phyloP scores from a whole-genome alignment of 768 basidiomycete species.

The Phaeolepiota aurea region DNA sequence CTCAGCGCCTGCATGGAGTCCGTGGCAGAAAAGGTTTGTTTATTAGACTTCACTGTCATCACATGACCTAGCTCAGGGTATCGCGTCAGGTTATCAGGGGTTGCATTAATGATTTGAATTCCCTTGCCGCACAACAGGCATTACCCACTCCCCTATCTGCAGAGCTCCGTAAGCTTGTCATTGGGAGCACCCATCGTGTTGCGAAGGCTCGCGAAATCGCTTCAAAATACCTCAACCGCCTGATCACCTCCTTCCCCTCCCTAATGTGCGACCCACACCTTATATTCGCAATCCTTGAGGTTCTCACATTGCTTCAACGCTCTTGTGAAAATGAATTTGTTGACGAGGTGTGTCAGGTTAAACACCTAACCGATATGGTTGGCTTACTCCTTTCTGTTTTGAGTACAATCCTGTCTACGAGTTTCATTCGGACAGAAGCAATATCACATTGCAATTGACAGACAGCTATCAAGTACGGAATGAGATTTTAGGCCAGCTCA shows the following conservation, averaged over 20 bases:
- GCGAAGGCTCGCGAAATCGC: conserved; percentile 78
- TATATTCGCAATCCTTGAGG: conserved; percentile 85
- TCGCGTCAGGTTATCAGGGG: conserved; percentile 63
- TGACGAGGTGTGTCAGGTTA: conserved; percentile 66
- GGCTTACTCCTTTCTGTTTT: background rate
- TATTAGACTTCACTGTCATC: background rate
- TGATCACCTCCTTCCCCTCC: conserved; percentile 89
- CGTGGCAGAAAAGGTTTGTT: conserved; percentile 70
- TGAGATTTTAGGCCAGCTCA: conserved; percentile 70
- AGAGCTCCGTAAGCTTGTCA: conserved; percentile 70
- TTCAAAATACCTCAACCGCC: conserved; percentile 70
- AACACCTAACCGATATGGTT: conserved; percentile 1
- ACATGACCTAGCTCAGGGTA: conserved; percentile 5
- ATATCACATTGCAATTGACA: conserved; percentile 69
- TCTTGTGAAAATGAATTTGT: conserved; percentile 86
- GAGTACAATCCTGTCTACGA: conserved; percentile 87
- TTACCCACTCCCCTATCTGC: conserved; percentile 58
- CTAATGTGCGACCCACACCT: conserved; percentile 86
- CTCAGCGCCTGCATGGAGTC: conserved; percentile 77
- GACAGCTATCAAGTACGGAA: conserved; percentile 84
- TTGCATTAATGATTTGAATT: conserved; percentile 63
- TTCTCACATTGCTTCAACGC: conserved; percentile 79
- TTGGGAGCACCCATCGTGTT: conserved; percentile 76
- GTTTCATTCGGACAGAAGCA: conserved; percentile 71
- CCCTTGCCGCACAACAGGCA: conserved; percentile 72